Evolutionary conservation across 306 rosid genomes (phyloP).

Genomic region (Rosa lucieae): DNA sequence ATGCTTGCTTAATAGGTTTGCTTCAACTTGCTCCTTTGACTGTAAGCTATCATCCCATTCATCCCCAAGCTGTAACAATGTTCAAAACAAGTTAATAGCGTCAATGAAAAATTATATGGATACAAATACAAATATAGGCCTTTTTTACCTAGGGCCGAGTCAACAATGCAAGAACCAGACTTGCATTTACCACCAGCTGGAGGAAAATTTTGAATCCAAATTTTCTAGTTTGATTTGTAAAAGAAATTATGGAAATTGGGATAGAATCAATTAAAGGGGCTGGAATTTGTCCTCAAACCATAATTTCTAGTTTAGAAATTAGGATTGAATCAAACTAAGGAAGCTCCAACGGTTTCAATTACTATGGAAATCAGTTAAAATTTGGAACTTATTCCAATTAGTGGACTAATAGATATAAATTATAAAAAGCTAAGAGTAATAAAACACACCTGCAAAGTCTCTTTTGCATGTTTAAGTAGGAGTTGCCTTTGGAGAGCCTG

Average conservation of each 20-base stretch:
- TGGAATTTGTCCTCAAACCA: background rate
- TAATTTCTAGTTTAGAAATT: background rate
- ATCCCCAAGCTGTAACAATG: slow-evolving; percentile 73
- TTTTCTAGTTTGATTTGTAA: background rate
- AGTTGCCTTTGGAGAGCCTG: slow-evolving; percentile 94
- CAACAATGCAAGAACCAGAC: slow-evolving; percentile 3
- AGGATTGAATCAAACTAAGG: background rate
- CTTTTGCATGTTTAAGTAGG: slow-evolving; percentile 87
- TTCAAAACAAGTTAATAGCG: slow-evolving; percentile 25
- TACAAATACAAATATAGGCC: background rate
- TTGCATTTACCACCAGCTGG: slow-evolving; percentile 1
- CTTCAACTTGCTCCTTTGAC: slow-evolving; percentile 95
- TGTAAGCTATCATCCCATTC: slow-evolving; percentile 98
- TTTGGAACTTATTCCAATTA: background rate
- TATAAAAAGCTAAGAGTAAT: slow-evolving; percentile 20
- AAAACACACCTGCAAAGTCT: slow-evolving; percentile 72
- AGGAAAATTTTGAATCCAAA: background rate
- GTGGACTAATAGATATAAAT: background rate
- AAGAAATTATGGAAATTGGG: background rate
- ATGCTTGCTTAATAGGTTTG: slow-evolving; percentile 72
- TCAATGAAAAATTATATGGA: background rate
- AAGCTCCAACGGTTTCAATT: background rate
- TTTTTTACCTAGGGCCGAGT: background rate
- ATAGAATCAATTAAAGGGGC: background rate
- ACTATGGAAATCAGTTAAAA: background rate